Base-by-base conservation (phyloP, 2,329 filamentous ascomycete species). In the Colletotrichum euphorbiae region DNA sequence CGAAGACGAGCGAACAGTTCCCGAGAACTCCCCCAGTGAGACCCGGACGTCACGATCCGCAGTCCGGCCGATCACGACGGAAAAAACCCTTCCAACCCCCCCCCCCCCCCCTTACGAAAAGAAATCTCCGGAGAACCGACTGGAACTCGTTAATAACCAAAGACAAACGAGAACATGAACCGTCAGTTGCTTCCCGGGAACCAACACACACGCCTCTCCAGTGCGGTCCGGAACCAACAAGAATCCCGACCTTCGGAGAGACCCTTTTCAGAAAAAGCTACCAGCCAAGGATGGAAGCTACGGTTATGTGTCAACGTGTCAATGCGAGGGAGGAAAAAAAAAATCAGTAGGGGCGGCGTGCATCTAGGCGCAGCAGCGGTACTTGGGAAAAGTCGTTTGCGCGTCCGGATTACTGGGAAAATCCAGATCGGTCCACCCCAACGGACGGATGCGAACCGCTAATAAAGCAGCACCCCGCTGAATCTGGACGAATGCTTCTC, bases 11-110 rank as follows among this genome's bases (percentile, higher is more conserved):
- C n/a, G 43, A 51, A 19, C 19, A 51, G 19, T 36, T 36, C 31
- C 60, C 60, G 51, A 62, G 31, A 56, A 56, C 48, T 62, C 50
- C 60, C 60, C 60, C 24, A 13, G 21, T 42, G 15, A 36, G n/a
- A 38, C 28, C 33, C 6, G 17, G 60, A 48, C 60, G 40, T 56
- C 60, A 55, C 19, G 40, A 63, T 45, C 60, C 60, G 40, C 60
- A 45, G 48, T 56, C 62, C 46, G 40, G 12, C 6, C 38, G 42
- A 61, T 63, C 17, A n/a, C 21, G 46, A 38, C 12, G n/a, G 17
- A 28, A 13, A 21, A n/a, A n/a, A n/a, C n/a, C n/a, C n/a, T n/a
- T n/a, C n/a, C n/a, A n/a, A n/a, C n/a, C n/a, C 17, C 6, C 19
- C 17, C 52, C 19, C 21, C 43, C 31, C 21, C 45, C 24, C n/a